Base-by-base conservation (phyloP, 768 basidiomycete genomes). In the Goffeauzyma gilvescens region DNA sequence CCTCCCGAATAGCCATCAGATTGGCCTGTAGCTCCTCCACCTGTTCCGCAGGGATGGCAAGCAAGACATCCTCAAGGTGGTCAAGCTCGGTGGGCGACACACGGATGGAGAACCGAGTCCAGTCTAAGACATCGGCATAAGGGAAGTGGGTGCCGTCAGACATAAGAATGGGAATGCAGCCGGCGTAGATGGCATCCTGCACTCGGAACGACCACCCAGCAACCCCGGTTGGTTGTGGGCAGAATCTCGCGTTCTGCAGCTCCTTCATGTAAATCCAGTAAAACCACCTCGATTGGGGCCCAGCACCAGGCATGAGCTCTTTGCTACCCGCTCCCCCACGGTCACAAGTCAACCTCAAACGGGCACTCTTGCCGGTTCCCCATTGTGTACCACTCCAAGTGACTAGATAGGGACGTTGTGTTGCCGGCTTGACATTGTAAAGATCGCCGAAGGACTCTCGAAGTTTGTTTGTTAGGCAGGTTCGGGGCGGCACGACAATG, bases 91-190 rank as follows among this genome's bases (percentile, higher is more conserved):
- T 62, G 10, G 66, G 60, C 5, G 54, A 53, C 23, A 68, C 53
- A 23, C 58, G 51, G 25, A 68, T 52, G 15, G 64, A 65, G 54
- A 68, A 62, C 38, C 59, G 61, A 17, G 63, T 59, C 56, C 65
- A 68, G 47, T 67, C 65, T 41, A 67, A 51, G 40, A 65, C 55
- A 42, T 63, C 58, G 25, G 59, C 59, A 52, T 61, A 67, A 13
- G 67, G 67, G 53, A 58, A 62, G 45, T 65, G 55, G 5, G 64
- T 55, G 5, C 60, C 60, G 48, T 68, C 65, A 49, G 65, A 61
- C 34, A 64, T 58, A 32, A 67, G 54, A 28, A 66, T 64, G 14
- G 67, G 66, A 22, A 68, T 68, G 49, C 67, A 68, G 28, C 67
- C 67, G 17, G 66, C 63, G 47, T 60, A 67, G 33, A 68, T 64